phyloP scores from a whole-genome alignment of 1,284 basidiomycete species.

The Pseudozyma hubeiensis region DNA sequence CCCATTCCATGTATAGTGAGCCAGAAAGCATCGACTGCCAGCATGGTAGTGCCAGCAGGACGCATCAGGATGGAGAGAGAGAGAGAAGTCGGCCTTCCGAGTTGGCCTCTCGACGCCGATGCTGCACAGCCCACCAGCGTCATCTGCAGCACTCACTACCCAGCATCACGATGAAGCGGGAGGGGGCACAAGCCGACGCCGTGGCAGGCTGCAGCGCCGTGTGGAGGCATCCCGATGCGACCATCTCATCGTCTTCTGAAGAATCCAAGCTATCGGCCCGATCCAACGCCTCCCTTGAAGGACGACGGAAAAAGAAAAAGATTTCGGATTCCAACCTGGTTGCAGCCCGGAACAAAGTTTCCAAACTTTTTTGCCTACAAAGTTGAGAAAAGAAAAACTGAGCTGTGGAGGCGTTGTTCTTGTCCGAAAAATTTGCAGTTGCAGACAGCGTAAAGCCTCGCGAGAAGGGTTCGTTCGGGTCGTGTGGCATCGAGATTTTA shows the following conservation, averaged over 20 bases:
- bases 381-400: slow-evolving; percentile 2
- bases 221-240: slow-evolving; percentile 7
- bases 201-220: not conserved
- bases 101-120: too few relatives aligned
- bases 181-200: not conserved
- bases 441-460: not conserved
- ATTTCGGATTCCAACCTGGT: not conserved
- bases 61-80: too few relatives aligned
- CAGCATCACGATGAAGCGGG: too few relatives aligned
- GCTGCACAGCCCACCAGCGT: not conserved
- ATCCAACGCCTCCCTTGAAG: not conserved
- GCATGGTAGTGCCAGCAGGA: too few relatives aligned
- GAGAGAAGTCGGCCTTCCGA: too few relatives aligned
- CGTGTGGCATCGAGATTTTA: slow-evolving; percentile 10
- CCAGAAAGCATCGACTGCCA: too few relatives aligned
- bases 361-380: not conserved
- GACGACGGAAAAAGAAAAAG: not conserved
- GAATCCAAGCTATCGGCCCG: not conserved
- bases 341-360: not conserved
- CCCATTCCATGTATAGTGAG: too few relatives aligned
- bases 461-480: slow-evolving; percentile 1
- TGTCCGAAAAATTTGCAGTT: not conserved
- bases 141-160: too few relatives aligned
- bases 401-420: slow-evolving; percentile 14
- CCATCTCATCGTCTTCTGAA: not conserved